Conservation (phyloP, 306 rosid genomes). For the cucumber (Cucumis sativus) region DNA sequence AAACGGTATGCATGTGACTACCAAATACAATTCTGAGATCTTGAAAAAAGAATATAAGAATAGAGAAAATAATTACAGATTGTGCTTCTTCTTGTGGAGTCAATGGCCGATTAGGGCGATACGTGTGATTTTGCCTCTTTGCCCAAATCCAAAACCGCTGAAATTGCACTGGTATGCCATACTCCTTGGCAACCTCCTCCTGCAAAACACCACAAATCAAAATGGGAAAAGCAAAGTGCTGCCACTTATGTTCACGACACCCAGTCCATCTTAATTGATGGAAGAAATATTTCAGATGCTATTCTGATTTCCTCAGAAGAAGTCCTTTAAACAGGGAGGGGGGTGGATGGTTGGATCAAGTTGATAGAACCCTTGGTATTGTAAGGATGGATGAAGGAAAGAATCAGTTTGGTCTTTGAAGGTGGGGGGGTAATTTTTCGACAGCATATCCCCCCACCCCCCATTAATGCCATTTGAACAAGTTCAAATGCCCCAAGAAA, state of each 20-base stretch:
- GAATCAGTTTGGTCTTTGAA: background rate
- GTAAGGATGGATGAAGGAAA: background rate
- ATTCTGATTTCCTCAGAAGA: too few relatives aligned
- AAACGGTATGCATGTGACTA: background rate
- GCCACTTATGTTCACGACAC: too few relatives aligned
- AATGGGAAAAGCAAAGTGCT: conserved; percentile 4
- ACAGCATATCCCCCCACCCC: too few relatives aligned
- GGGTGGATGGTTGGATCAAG: background rate
- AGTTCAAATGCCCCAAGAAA: too few relatives aligned
- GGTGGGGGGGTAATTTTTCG: background rate
- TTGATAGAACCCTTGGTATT: background rate
- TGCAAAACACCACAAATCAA: conserved; percentile 20
- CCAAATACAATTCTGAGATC: background rate
- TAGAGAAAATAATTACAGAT: conserved; percentile 34
- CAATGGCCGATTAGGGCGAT: conserved; percentile 68
- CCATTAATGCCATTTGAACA: too few relatives aligned
- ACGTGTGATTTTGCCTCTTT: conserved; percentile 83
- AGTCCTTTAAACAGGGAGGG: background rate
- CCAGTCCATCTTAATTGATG: too few relatives aligned
- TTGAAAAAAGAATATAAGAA: background rate
- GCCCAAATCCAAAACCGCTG: conserved; percentile 98
- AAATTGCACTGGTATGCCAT: conserved; percentile 65
- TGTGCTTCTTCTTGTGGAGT: conserved; percentile 67
- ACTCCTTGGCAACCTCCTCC: conserved; percentile 84
- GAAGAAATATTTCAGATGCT: too few relatives aligned